Percentiles rank a stretch among this genome's conserved stretches.
phyloP scores from a whole-genome alignment of 768 basidiomycete species.

The Boletus vinaceobasis region DNA sequence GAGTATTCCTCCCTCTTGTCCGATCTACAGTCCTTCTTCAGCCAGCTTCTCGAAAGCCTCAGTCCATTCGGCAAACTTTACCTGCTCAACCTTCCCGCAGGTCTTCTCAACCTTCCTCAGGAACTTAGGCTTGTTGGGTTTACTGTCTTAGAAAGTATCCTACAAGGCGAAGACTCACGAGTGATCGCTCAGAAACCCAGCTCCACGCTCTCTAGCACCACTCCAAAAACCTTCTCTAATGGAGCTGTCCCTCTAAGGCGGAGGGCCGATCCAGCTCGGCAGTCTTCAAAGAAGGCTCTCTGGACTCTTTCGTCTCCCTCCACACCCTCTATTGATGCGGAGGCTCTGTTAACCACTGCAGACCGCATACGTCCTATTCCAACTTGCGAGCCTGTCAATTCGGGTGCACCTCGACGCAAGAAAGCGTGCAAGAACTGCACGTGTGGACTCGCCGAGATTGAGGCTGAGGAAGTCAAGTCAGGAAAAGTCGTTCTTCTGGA shows the following conservation, averaged over 20 bases:
- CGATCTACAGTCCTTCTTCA: conserved; percentile 52
- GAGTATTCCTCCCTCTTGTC: conserved; percentile 62
- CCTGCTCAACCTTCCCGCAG: conserved; percentile 51
- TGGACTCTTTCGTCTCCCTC: conserved; percentile 77
- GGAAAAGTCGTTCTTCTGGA: conserved; percentile 68
- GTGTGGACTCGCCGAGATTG: conserved; percentile 93
- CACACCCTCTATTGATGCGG: conserved; percentile 75
- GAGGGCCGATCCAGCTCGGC: conserved; percentile 50
- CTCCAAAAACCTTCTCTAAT: conserved; percentile 25
- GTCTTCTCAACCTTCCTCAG: conserved; percentile 45
- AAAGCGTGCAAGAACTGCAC: conserved; percentile 96
- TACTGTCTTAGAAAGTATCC: conserved; percentile 44
- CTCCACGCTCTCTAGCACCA: conserved; percentile 19
- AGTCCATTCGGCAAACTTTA: conserved; percentile 67
- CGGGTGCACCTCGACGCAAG: conserved; percentile 61
- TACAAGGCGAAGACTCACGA: conserved; percentile 35
- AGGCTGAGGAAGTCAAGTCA: conserved; percentile 69
- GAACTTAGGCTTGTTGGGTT: conserved; percentile 69
- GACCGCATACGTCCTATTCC: conserved; percentile 79
- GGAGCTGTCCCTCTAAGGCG: conserved; percentile 48
- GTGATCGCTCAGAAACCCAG: conserved; percentile 73
- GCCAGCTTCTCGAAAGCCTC: conserved; percentile 58
- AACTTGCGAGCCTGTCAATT: conserved; percentile 63
- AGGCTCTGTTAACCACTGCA: conserved; percentile 75
- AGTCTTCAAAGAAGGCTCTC: conserved; percentile 81